Evolutionary conservation across 345 rosid genomes (phyloP).

Genomic region (Carallia brachiata): DNA sequence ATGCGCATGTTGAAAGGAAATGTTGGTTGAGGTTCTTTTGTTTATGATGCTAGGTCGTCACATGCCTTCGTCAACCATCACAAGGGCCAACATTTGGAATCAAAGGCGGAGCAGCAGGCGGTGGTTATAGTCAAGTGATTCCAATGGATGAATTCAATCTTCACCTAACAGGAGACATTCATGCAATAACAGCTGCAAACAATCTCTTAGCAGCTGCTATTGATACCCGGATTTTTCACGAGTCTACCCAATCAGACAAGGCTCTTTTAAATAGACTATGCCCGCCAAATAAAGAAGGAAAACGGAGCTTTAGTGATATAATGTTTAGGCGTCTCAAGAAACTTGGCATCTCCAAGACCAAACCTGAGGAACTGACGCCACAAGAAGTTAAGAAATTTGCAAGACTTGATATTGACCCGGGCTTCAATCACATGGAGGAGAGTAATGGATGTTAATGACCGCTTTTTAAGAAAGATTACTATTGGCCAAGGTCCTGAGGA

Average conservation of each 20-base stretch:
- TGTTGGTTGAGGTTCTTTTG: neutral
- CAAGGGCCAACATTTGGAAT: slow-evolving; percentile 99
- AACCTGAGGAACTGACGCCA: slow-evolving; percentile 84
- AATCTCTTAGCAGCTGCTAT: slow-evolving; percentile 99
- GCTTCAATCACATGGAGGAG: slow-evolving; percentile 91
- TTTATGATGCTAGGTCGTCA: slow-evolving; percentile 61
- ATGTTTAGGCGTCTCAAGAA: slow-evolving; percentile 86
- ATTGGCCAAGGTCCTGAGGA: slow-evolving; percentile 97
- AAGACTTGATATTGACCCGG: slow-evolving; percentile 87
- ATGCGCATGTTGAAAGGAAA: neutral
- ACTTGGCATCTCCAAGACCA: slow-evolving; percentile 78
- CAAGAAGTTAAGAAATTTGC: slow-evolving; percentile 77
- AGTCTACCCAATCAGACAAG: slow-evolving; percentile 87
- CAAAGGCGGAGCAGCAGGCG: slow-evolving; percentile 99
- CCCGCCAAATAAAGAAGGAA: slow-evolving; percentile 85
- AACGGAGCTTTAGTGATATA: slow-evolving; percentile 68
- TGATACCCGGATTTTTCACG: slow-evolving; percentile 95
- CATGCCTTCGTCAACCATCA: slow-evolving; percentile 98
- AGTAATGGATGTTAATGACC: slow-evolving; percentile 96
- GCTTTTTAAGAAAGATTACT: slow-evolving; percentile 88
- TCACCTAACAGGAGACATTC: slow-evolving; percentile 96
- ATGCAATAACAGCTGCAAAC: slow-evolving; percentile 98
- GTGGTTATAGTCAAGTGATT: slow-evolving; percentile 97
- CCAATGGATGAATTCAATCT: slow-evolving; percentile 99
- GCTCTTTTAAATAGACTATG: slow-evolving; percentile 89